Percentiles rank a stretch among this genome's conserved stretches.
Evolutionary conservation across 148 eudicot genomes (phyloP).

Genomic region (Drosera capensis): DNA sequence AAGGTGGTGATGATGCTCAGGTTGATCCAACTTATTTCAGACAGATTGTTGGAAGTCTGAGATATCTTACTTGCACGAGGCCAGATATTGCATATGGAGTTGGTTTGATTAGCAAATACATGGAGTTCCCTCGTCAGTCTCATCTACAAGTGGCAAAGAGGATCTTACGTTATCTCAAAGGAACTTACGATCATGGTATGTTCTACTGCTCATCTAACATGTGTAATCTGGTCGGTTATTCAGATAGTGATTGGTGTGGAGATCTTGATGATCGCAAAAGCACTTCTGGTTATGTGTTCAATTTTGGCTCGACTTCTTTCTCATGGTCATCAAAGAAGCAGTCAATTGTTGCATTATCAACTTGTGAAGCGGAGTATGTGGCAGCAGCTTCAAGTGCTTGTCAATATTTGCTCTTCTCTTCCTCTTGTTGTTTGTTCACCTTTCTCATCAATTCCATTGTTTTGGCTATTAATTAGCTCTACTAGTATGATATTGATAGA

Average conservation of each 20-base stretch:
- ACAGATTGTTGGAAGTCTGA: not conserved
- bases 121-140: not conserved
- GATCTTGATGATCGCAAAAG: conserved; percentile 3
- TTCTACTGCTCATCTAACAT: not conserved
- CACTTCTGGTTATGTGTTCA: conserved; percentile 1
- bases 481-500: too few species aligned
- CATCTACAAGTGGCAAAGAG: conserved; percentile 5
- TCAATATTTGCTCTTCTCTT: too few species aligned
- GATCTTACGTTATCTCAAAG: conserved; percentile 6
- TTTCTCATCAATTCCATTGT: too few species aligned
- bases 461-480: too few species aligned
- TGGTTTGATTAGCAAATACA: conserved; percentile 1
- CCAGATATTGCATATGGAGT: conserved; percentile 1
- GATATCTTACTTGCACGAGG: conserved; percentile 7
- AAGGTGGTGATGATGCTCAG: not conserved
- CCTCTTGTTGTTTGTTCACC: too few species aligned
- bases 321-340: conserved; percentile 8
- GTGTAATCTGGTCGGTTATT: not conserved
- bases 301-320: not conserved
- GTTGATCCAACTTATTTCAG: conserved; percentile 2
- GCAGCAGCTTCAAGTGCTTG: conserved; percentile 1
- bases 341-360: conserved; percentile 4
- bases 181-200: conserved; percentile 1
- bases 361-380: conserved; percentile 11
- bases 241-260: conserved; percentile 8